A percentile compares a stretch with the other conserved stretches of the same genome.
phyloP scores from a whole-genome alignment of 495 filamentous ascomycete species.

The Tuber indicum region DNA sequence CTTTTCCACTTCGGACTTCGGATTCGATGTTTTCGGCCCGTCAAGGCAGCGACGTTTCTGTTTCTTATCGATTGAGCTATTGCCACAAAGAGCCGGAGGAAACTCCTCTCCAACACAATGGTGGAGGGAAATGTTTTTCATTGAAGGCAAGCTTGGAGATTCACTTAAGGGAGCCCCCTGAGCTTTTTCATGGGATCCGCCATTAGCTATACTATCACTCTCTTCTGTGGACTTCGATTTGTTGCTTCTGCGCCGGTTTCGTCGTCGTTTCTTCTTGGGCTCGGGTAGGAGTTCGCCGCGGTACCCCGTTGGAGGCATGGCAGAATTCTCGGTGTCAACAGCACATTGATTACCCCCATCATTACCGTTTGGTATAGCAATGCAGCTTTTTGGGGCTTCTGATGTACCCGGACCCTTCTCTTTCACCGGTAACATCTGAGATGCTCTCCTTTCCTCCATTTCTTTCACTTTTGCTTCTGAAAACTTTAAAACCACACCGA shows the following conservation, averaged over 20 bases:
- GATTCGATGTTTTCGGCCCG: background rate
- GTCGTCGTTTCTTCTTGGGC: constrained; percentile 31
- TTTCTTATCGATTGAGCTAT: constrained; percentile 19
- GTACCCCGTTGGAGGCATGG: constrained; percentile 16
- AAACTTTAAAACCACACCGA: constrained; percentile 25
- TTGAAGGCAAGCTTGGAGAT: constrained; percentile 13
- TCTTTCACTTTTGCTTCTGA: constrained; percentile 31
- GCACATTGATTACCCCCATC: constrained; percentile 4
- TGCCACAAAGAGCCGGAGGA: constrained; percentile 12
- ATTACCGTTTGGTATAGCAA: background rate
- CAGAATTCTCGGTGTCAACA: constrained; percentile 15
- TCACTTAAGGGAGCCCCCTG: constrained; percentile 9
- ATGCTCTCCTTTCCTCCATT: constrained; percentile 11
- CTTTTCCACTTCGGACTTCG: background rate
- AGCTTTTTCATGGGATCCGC: constrained; percentile 14
- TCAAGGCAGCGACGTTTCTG: constrained; percentile 27
- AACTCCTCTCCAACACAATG: constrained; percentile 14
- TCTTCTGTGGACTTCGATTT: constrained; percentile 27
- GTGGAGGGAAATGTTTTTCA: constrained; percentile 26
- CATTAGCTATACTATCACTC: constrained; percentile 22
- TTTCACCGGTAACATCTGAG: background rate
- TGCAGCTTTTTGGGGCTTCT: constrained; percentile 1
- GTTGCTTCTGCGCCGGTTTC: constrained; percentile 35
- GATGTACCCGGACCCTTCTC: constrained; percentile 6
- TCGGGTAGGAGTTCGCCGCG: constrained; percentile 20